Conservation (phyloP, 129 eudicot genomes). For the Centrapalus pauciflorus region DNA sequence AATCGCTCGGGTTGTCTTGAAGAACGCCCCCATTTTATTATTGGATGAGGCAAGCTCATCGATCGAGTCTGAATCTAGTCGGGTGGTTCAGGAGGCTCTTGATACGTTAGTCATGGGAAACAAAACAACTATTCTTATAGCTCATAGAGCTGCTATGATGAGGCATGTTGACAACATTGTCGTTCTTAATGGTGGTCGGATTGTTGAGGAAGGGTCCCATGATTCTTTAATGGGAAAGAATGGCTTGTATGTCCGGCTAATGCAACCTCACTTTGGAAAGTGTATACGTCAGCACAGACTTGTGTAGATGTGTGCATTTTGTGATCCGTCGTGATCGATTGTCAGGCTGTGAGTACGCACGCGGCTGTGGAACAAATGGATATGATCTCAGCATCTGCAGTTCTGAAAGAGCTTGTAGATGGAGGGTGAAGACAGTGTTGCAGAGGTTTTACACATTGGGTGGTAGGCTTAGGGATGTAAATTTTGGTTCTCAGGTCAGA, state of each 20-base stretch:
- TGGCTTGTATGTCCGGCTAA: slow-evolving; percentile 82
- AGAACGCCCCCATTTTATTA: slow-evolving; percentile 85
- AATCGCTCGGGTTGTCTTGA: slow-evolving; percentile 85
- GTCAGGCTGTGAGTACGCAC: not conserved
- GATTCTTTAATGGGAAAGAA: slow-evolving; percentile 72
- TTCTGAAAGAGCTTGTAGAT: slow-evolving; percentile 13
- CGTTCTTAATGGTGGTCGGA: slow-evolving; percentile 86
- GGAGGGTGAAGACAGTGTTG: not conserved
- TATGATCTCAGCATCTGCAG: slow-evolving; percentile 6
- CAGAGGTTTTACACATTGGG: slow-evolving; percentile 7
- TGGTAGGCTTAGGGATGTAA: slow-evolving; percentile 17
- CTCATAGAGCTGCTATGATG: slow-evolving; percentile 98
- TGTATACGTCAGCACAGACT: slow-evolving; percentile 85
- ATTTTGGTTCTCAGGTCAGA: slow-evolving; percentile 27
- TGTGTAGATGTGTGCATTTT: slow-evolving; percentile 25
- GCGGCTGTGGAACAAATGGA: not conserved
- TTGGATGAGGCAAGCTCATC: slow-evolving; percentile 96
- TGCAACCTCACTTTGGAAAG: slow-evolving; percentile 93
- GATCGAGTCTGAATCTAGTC: slow-evolving; percentile 89
- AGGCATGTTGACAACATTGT: slow-evolving; percentile 94
- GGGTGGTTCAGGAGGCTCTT: slow-evolving; percentile 98
- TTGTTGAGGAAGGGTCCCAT: slow-evolving; percentile 89
- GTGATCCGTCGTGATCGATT: not conserved
- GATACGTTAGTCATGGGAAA: slow-evolving; percentile 96
- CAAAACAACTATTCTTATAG: slow-evolving; percentile 85